Percentiles rank a stretch among this genome's conserved stretches.
These are phyloP conservation scores for Endocalyx cinctus DNA, from an alignment of 2,329 filamentous ascomycete species.

Conservation along the genomic window DNA sequence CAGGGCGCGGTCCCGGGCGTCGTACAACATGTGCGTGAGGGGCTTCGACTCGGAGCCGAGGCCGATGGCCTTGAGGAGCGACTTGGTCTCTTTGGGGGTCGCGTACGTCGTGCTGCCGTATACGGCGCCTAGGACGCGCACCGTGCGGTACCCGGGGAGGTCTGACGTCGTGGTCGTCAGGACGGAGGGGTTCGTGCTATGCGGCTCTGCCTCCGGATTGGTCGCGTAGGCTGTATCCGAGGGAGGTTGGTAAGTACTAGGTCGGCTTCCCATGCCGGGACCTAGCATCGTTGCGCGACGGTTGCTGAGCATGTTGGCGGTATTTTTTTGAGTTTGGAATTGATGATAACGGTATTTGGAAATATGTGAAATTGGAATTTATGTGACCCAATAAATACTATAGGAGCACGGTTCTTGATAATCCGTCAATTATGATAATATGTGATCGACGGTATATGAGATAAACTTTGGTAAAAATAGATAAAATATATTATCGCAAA, in stretches of 20 bases:
- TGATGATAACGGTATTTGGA: background rate
- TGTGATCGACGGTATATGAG: conserved; percentile 3
- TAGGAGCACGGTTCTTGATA: too few relatives aligned
- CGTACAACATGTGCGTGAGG: conserved; percentile 19
- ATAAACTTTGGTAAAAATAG: too few relatives aligned
- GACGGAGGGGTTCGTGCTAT: conserved; percentile 14
- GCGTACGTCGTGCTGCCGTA: conserved; percentile 19
- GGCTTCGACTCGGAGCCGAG: conserved; percentile 14
- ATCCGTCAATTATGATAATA: background rate
- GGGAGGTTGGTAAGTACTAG: conserved; percentile 3
- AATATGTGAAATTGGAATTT: background rate
- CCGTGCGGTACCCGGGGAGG: conserved; percentile 18
- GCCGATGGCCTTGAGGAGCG: conserved; percentile 12
- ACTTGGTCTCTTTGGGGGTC: conserved; percentile 19
- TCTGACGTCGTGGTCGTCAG: conserved; percentile 16
- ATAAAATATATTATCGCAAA: too few relatives aligned
- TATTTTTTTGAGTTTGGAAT: too few relatives aligned
- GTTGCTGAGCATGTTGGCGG: conserved; percentile 17
- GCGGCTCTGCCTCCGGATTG: conserved; percentile 16
- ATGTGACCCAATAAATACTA: background rate
- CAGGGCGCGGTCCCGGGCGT: conserved; percentile 17
- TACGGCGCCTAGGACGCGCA: conserved; percentile 15
- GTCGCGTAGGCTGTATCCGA: background rate
- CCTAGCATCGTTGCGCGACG: conserved; percentile 16
- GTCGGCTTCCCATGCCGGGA: conserved; percentile 6